Conservation (phyloP, 768 basidiomycete species). For the Pleurotus eryngii region DNA sequence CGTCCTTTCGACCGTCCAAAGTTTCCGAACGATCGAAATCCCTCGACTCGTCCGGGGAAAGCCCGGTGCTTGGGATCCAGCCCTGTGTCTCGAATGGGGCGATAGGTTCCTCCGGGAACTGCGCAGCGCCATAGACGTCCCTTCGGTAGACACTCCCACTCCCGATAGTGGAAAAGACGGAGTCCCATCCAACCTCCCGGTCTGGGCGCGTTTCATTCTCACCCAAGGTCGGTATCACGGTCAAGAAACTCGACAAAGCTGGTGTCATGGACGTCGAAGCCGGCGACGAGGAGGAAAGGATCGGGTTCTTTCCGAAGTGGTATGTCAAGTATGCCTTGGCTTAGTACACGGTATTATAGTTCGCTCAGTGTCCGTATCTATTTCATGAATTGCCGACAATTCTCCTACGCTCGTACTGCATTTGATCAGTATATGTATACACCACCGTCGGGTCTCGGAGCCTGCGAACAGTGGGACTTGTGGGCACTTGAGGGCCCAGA, state of each 20-base stretch:
- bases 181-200: constrained; percentile 16
- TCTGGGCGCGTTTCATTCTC: constrained; percentile 76
- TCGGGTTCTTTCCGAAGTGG: constrained; percentile 79
- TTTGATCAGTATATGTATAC: no score
- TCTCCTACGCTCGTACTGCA: no score
- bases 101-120: constrained; percentile 57
- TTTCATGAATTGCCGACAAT: no score
- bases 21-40: constrained; percentile 75
- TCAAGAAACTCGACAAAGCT: constrained; percentile 42
- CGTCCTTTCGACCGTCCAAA: constrained; percentile 57
- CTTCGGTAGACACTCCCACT: constrained; percentile 19
- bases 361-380: no score
- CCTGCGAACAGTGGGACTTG: no score
- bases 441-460: no score
- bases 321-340: constrained; percentile 41
- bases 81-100: constrained; percentile 74
- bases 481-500: no score
- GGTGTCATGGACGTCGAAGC: constrained; percentile 56
- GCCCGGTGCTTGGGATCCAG: constrained; percentile 74
- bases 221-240: constrained; percentile 55
- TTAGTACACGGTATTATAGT: no score
- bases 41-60: constrained; percentile 77
- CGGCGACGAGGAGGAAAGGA: constrained; percentile 50
- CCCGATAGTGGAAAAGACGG: constrained; percentile 14
- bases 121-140: constrained; percentile 1